These are phyloP conservation scores for Helichrysum umbraculigerum DNA, from an alignment of 129 eudicot species.

Conservation along the genomic window DNA sequence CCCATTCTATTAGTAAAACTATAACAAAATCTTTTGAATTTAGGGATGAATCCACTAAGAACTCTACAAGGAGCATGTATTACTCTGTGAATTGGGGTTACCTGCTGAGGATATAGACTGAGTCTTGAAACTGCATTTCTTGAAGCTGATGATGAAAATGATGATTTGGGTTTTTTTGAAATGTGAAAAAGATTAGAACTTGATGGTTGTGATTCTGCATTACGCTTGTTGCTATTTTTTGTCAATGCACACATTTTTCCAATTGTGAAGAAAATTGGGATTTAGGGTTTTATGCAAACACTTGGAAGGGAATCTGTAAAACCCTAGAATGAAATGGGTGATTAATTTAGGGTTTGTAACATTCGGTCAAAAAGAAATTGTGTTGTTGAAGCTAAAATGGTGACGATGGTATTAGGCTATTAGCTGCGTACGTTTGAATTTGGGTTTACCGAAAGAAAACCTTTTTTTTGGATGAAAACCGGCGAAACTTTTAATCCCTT, in stretches of 20 bases:
- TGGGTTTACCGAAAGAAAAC: too few species aligned
- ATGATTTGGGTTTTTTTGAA: conserved; percentile 52
- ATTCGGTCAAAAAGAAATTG: too few species aligned
- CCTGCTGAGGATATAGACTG: conserved; percentile 37
- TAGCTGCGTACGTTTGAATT: too few species aligned
- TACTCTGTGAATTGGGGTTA: conserved; percentile 34
- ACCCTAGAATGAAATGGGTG: neutral
- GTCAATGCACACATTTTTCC: conserved; percentile 57
- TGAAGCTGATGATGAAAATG: neutral
- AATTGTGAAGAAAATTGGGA: neutral
- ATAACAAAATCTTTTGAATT: neutral
- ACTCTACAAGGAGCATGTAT: conserved; percentile 63
- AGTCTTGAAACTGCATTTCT: conserved; percentile 30
- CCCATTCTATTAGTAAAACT: conserved; percentile 23
- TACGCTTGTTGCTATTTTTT: conserved; percentile 46
- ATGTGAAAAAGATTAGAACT: conserved; percentile 23
- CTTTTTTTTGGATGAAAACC: too few species aligned
- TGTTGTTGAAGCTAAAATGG: too few species aligned
- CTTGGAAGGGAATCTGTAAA: neutral
- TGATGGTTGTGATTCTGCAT: conserved; percentile 14
- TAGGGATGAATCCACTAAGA: conserved; percentile 23
- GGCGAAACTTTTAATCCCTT: too few species aligned
- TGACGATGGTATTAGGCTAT: too few species aligned
- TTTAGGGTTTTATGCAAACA: conserved; percentile 23
- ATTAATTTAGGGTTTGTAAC: neutral